Evolutionary conservation across 2,329 filamentous ascomycete species (phyloP), one percentile per base, ranked within the genome.

Genomic region (Sphaerulina populicola): DNA sequence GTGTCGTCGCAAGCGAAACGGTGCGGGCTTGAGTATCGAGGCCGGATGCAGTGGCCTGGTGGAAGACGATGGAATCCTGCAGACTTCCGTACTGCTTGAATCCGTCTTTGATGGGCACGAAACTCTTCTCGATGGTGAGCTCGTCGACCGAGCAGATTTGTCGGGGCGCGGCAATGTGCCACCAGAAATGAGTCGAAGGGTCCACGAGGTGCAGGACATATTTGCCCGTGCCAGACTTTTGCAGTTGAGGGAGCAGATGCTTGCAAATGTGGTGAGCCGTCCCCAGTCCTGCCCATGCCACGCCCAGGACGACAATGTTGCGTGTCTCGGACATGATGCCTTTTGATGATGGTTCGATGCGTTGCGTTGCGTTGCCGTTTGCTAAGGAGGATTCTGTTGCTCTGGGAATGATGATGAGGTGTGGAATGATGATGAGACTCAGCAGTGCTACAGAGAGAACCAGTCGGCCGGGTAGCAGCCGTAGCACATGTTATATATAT

Each of bases 121-220:
- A 69, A 46, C 74, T 69, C 55, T 78, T 73, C 21, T 74, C 70
- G 4, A 71, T 58, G 2, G 69, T 68, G 51, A 80, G 70, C 23
- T 72, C 68, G 1, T 70, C 63, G 0, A 74, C 70, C 27, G 75
- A 76, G 27, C 73, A 70, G 30, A 79, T 64, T 36, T 74, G 71
- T 31, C 80, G 73, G 0, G 79, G 79, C 2, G 77, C 73, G 1
- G 73, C 77, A 15, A 70, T 66, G 47, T 71, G 68, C 68, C 72
- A 80, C 68, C 71, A 81, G 68, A 76, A 79, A 37, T 73, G 68
- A 3, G 70, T 67, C 11, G 74, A 74, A 3, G 77, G 76, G 49
- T 76, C 74, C 58, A 83, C 70, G 14, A 81, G 67, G 47, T 74
- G 73, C 39, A 83, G 66, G 51, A 77, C 77, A 62, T 78, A 76